These are phyloP conservation scores for Fusarium odoratissimum DNA, from an alignment of 2,329 filamentous ascomycete genomes.

Conservation along the genomic window DNA sequence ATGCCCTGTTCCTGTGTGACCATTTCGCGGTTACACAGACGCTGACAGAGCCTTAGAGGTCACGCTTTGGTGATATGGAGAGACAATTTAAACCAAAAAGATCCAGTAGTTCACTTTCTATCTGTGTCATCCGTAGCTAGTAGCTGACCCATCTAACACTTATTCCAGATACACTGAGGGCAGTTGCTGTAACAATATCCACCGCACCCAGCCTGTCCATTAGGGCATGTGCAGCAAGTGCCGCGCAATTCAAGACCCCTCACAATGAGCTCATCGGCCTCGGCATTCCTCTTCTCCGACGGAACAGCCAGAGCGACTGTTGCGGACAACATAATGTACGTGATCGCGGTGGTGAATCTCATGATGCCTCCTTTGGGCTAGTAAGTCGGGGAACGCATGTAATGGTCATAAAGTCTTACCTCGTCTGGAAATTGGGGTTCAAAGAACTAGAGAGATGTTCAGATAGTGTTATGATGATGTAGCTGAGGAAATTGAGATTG, in stretches of 20 bases:
- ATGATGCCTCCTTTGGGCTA: not conserved
- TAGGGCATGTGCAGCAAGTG: not conserved
- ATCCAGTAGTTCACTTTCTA: too few species aligned
- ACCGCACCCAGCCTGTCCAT: not conserved
- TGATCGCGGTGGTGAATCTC: not conserved
- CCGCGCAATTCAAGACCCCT: not conserved
- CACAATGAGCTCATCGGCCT: not conserved
- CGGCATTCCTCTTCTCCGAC: not conserved
- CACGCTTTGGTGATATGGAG: too few species aligned
- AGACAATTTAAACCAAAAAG: too few species aligned
- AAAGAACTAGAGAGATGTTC: not conserved
- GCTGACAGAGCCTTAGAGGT: too few species aligned
- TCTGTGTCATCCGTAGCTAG: not conserved
- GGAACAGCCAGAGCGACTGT: not conserved
- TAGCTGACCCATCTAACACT: accelerated
- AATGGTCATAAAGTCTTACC: not conserved
- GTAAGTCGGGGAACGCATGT: accelerated
- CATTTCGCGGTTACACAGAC: too few species aligned
- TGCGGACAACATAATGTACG: not conserved
- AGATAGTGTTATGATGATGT: accelerated
- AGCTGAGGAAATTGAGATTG: accelerated
- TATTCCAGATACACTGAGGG: not conserved
- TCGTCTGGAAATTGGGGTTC: accelerated
- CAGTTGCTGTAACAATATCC: not conserved
- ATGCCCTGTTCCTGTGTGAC: too few species aligned